A percentile compares a stretch with the other conserved stretches of the same genome.
Evolutionary conservation across 73 alveolate species (phyloP).

Genomic region (Symbiodinium pilosum): DNA sequence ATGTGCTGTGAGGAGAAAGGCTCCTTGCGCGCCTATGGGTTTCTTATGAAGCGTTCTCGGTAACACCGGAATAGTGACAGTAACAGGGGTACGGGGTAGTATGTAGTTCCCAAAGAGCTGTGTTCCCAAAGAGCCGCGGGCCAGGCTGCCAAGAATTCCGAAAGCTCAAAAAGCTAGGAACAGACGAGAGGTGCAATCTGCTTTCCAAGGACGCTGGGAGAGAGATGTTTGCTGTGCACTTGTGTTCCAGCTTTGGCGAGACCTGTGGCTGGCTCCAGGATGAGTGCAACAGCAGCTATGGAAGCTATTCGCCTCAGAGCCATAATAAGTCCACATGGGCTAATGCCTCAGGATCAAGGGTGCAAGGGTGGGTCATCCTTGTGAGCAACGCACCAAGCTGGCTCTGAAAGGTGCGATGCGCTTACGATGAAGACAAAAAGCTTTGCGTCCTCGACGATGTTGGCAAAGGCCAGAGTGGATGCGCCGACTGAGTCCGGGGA

Average conservation of each 20-base stretch:
- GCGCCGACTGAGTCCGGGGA: background rate
- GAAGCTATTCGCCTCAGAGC: background rate
- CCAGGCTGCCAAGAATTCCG: constrained; percentile 33
- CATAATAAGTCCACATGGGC: background rate
- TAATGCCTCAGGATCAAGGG: background rate
- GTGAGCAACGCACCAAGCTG: background rate
- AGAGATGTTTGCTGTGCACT: background rate
- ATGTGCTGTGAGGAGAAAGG: constrained; percentile 49
- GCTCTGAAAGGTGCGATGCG: background rate
- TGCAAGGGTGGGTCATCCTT: background rate
- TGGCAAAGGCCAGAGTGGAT: background rate
- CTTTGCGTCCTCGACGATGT: background rate
- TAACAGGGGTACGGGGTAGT: too few relatives aligned
- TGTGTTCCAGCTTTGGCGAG: background rate
- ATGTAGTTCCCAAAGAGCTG: too few relatives aligned
- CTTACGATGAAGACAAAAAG: background rate
- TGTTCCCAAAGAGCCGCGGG: too few relatives aligned
- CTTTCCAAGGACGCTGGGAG: constrained; percentile 29
- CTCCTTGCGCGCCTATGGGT: too few relatives aligned
- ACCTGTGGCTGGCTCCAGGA: background rate
- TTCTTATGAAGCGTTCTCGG: too few relatives aligned
- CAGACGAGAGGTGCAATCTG: constrained; percentile 40
- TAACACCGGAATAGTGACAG: too few relatives aligned
- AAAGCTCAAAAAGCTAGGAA: constrained; percentile 29
- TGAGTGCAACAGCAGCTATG: background rate